phyloP scores from a whole-genome alignment of 1,284 basidiomycete genomes.

The Trichosporon sp. region DNA sequence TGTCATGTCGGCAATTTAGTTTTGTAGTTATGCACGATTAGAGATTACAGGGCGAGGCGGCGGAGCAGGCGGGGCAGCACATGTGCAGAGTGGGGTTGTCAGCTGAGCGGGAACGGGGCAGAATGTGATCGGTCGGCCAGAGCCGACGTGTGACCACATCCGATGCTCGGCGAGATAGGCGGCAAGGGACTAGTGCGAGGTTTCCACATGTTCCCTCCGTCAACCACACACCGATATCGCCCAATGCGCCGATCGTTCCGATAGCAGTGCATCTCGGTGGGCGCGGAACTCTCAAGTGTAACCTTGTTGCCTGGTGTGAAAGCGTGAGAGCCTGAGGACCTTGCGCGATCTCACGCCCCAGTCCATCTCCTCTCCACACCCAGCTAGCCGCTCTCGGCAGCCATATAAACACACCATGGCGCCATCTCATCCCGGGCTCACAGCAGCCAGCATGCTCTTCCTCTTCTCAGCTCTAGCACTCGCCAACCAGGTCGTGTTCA shows the following conservation, averaged over 20 bases:
- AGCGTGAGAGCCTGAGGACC: background rate
- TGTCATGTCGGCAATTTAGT: constrained; percentile 81
- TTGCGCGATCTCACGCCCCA: background rate
- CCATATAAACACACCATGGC: background rate
- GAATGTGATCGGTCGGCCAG: background rate
- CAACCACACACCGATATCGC: background rate
- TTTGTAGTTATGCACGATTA: constrained; percentile 9
- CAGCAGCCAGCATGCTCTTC: background rate
- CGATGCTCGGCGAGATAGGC: too few species aligned
- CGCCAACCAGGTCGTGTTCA: background rate
- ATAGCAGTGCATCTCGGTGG: background rate
- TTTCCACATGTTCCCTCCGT: background rate
- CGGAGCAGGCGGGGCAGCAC: too few species aligned
- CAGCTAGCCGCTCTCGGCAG: background rate
- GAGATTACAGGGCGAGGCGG: background rate
- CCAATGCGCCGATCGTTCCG: background rate
- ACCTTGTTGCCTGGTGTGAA: background rate
- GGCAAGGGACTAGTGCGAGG: background rate
- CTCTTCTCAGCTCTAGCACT: background rate
- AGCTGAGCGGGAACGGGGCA: too few species aligned
- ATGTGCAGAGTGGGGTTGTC: background rate
- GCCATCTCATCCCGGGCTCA: background rate
- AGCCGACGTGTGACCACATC: background rate
- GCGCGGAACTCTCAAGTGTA: background rate
- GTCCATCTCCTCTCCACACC: background rate